These are phyloP conservation scores for Melastoma candidum DNA, from an alignment of 441 rosid genomes.

Conservation along the genomic window DNA sequence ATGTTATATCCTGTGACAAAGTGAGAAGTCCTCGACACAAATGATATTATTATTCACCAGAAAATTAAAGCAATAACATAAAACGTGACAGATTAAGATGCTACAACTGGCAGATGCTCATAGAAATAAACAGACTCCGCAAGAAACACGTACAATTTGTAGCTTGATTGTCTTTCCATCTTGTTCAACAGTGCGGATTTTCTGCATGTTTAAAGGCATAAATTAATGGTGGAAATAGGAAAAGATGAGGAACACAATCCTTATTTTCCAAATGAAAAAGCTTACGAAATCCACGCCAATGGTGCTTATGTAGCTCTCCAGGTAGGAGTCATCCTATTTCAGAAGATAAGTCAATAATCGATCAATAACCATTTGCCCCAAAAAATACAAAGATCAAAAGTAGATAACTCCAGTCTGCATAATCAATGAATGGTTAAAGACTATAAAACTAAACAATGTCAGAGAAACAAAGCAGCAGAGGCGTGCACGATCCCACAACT, in stretches of 20 bases:
- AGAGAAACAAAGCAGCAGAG: no score
- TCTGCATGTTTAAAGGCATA: slow-evolving; percentile 29
- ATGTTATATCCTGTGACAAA: no score
- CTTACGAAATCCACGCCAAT: slow-evolving; percentile 97
- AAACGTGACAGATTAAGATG: no score
- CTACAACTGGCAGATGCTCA: background rate
- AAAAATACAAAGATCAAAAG: background rate
- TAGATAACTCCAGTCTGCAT: background rate
- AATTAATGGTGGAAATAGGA: background rate
- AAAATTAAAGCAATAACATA: no score
- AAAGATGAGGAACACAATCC: slow-evolving; percentile 1
- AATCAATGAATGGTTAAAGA: no score
- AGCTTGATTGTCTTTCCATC: slow-evolving; percentile 94
- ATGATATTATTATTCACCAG: no score
- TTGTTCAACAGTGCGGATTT: slow-evolving; percentile 97
- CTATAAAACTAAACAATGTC: no score
- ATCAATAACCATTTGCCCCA: background rate
- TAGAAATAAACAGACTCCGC: background rate
- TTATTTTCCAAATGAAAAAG: slow-evolving; percentile 1
- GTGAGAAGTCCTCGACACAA: no score
- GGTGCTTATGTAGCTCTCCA: slow-evolving; percentile 95
- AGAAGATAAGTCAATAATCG: background rate
- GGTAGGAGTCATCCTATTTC: slow-evolving; percentile 82
- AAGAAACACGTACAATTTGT: slow-evolving; percentile 59
- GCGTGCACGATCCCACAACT: no score